Evolutionary conservation across 768 basidiomycete genomes (phyloP), one percentile per base, ranked within the genome.

Genomic region (Pleurotus salmoneostramineus): DNA sequence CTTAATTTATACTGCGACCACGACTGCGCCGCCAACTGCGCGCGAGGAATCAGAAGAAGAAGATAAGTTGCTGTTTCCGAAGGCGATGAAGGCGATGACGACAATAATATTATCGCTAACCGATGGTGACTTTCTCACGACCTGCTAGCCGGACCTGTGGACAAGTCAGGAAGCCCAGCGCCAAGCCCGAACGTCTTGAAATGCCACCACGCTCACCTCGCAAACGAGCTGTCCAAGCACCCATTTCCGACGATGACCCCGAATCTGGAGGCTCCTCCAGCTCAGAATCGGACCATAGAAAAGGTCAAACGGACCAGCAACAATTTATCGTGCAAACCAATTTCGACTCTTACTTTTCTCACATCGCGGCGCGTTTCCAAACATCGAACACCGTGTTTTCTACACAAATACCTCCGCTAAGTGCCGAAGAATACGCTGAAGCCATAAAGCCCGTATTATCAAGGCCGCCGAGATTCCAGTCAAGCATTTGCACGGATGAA

Each of bases 311-410:
- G 58, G 66, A 46, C 64, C 48, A 49, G 31, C 48, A 43, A 31
- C 52, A 68, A 33, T 69, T 78, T 56, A 79, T 91, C 49, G 80
- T 84, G 3, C 79, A 82, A 27, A 84, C 91, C 5, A 75, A 85
- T 5, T 93, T 95, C 56, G 95, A 98, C 73, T 84, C 88, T 17
- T 98, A 96, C 74, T 91, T 98, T 68, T 77, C 76, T 5, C 80
- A 84, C 42, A 74, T 80, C 32, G 75, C 85, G 6, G 76, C 84
- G 21, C 80, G 87, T 12, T 72, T 84, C 1, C 82, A 83, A 60
- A 95, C 93, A 33, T 93, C 92, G 34, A 74, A 84, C 59, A 87
- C 89, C 63, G 81, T 92, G 50, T 94, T 94, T 69, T 92, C 94
- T 0, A 68, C 80, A 21, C 81, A 87, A 27, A 82, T 93, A 34